Base-by-base conservation (phyloP, 257 asterid genomes). In the Nicotiana obtusifolia region DNA sequence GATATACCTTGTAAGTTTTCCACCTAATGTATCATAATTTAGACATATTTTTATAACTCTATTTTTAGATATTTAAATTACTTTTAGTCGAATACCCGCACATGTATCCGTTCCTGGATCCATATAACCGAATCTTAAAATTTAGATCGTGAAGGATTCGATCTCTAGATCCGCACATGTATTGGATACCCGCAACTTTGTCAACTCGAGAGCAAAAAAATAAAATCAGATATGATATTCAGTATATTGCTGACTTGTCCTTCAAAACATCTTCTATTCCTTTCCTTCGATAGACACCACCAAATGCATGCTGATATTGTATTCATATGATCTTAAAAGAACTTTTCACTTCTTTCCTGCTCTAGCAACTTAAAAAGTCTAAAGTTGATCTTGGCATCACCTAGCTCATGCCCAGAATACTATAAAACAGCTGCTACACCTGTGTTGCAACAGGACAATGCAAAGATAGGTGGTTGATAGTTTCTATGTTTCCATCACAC, bases 251-350 rank as follows among this genome's bases (percentile, higher is more conserved):
- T 69, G 78, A 41, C 33, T 16, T 69, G 33, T 69, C 33, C 78
- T 69, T 41, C 59, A 41, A 69, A 69, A 20, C 78, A 69, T 69
- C 77, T 69, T 69, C 77, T 69, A 20, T 37, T 37, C 57, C 20
- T 17, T 41, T 41, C 7, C 59, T n/a, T 37, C 10, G 11, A 41
- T 41, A 7, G 49, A 41, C 49, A 41, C 49, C 49, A 9, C 49
- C 49, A 41, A 41, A 2, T 41, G 49, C 11, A 2, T 41, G 49
- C 49, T 41, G 13, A 41, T 41, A 41, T 41, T 41, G 49, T 41
- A 41, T 41, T 41, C 13, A 41, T 41, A 41, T 41, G 49, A 41
- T 41, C 49, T 41, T 41, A 41, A 41, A 41, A 41, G 49, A 41
- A 41, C 49, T 41, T 41, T 2, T 41, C 49, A 41, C 49, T 9